phyloP scores from a whole-genome alignment of 208 protist genomes.

The Acanthamoeba quina region DNA sequence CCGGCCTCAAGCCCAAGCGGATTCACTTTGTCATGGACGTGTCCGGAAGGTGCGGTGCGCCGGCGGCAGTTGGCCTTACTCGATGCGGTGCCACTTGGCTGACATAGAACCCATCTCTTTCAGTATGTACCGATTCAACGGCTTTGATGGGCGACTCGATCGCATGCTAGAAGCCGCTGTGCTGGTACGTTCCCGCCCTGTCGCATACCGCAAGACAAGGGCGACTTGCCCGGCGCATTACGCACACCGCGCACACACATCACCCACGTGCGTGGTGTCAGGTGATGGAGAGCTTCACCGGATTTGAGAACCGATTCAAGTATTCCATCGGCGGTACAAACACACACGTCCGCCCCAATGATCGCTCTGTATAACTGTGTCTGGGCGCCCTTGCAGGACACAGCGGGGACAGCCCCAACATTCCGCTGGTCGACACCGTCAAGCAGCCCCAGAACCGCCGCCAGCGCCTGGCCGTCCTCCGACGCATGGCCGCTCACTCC shows the following conservation, averaged over 20 bases:
- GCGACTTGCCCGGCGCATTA: no score
- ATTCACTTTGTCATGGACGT: slow-evolving; percentile 95
- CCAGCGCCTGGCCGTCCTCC: slow-evolving; percentile 85
- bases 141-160: slow-evolving; percentile 92
- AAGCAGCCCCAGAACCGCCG: slow-evolving; percentile 68
- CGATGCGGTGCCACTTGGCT: slow-evolving; percentile 15
- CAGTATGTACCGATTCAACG: slow-evolving; percentile 95
- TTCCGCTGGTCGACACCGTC: slow-evolving; percentile 80
- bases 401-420: slow-evolving; percentile 90
- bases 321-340: slow-evolving; percentile 92
- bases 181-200: slow-evolving; percentile 88
- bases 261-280: neutral
- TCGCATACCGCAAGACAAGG: no score
- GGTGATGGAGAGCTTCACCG: slow-evolving; percentile 92
- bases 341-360: no score
- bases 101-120: neutral
- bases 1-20: slow-evolving; percentile 90
- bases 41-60: slow-evolving; percentile 81
- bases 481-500: slow-evolving; percentile 94
- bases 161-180: slow-evolving; percentile 93
- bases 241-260: no score
- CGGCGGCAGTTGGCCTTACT: neutral
- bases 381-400: neutral
- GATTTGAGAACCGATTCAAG: slow-evolving; percentile 92
- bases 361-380: neutral